A percentile compares a stretch with the other conserved stretches of the same genome.
Conservation (phyloP, 176 grass and related monocot genomes). For the Alloteropsis semialata region DNA sequence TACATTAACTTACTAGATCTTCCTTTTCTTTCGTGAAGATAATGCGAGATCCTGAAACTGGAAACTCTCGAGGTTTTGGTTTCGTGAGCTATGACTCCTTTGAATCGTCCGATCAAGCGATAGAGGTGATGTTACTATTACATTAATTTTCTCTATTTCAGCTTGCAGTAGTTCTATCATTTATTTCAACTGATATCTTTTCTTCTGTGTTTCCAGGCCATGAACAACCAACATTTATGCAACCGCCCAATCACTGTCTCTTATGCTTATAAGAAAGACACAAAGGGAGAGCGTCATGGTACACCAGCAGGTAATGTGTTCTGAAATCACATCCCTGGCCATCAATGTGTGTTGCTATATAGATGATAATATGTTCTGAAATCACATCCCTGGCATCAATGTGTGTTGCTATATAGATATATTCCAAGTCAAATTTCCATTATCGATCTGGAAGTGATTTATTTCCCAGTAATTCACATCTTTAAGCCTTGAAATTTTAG, state of each 20-base stretch:
- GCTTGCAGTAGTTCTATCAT: slow-evolving; percentile 7
- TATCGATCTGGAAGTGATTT: not conserved
- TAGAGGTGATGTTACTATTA: slow-evolving; percentile 57
- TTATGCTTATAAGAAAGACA: slow-evolving; percentile 97
- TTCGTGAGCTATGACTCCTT: slow-evolving; percentile 99
- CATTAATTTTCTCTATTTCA: slow-evolving; percentile 13
- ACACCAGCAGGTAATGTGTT: slow-evolving; percentile 71
- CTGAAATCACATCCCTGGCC: not conserved
- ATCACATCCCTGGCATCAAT: not conserved
- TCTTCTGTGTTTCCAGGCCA: slow-evolving; percentile 53
- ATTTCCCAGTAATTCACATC: not conserved
- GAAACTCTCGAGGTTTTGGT: slow-evolving; percentile 93
- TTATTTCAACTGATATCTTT: not conserved
- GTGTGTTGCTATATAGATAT: not conserved
- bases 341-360: not conserved
- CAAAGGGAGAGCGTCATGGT: slow-evolving; percentile 89
- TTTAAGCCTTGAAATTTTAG: not conserved
- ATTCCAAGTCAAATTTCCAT: not conserved
- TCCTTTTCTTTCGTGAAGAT: slow-evolving; percentile 48
- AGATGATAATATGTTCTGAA: slow-evolving; percentile 13
- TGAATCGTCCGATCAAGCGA: slow-evolving; percentile 95
- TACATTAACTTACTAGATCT: not conserved
- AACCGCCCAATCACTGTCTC: slow-evolving; percentile 90
- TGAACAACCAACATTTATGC: slow-evolving; percentile 93
- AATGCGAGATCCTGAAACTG: slow-evolving; percentile 96